These are phyloP conservation scores for Detonula confervacea DNA, from an alignment of 352 stramenopile genomes.

Conservation along the genomic window DNA sequence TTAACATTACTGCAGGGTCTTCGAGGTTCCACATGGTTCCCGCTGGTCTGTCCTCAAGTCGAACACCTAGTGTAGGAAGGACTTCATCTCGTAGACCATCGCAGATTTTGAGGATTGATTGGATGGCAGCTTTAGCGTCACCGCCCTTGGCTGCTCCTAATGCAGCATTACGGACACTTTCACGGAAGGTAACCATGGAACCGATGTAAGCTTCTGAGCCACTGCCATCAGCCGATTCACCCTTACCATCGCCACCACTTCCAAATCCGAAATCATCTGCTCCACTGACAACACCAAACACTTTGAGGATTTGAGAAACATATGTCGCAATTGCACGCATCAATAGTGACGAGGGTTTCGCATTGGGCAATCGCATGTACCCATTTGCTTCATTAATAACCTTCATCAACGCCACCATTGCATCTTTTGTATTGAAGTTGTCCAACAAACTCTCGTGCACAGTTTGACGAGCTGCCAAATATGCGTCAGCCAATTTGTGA, in stretches of 20 bases:
- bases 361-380: slow-evolving; percentile 76
- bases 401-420: slow-evolving; percentile 77
- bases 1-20: slow-evolving; percentile 74
- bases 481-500: slow-evolving; percentile 60
- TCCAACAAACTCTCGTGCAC: slow-evolving; percentile 84
- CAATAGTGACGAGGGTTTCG: slow-evolving; percentile 65
- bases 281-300: slow-evolving; percentile 84
- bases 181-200: slow-evolving; percentile 81
- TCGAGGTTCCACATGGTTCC: slow-evolving; percentile 83
- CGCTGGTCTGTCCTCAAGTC: slow-evolving; percentile 81
- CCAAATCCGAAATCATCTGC: slow-evolving; percentile 84
- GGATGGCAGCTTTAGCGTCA: slow-evolving; percentile 57
- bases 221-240: slow-evolving; percentile 38
- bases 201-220: slow-evolving; percentile 71
- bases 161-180: slow-evolving; percentile 72
- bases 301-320: slow-evolving; percentile 84
- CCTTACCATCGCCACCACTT: slow-evolving; percentile 47
- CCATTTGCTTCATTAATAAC: slow-evolving; percentile 84
- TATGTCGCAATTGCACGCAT: slow-evolving; percentile 83
- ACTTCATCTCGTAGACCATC: slow-evolving; percentile 83
- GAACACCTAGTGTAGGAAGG: slow-evolving; percentile 78
- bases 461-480: slow-evolving; percentile 57
- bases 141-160: slow-evolving; percentile 60
- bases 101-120: slow-evolving; percentile 76
- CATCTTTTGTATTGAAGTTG: slow-evolving; percentile 85